A percentile compares a stretch with the other conserved stretches of the same genome.
phyloP scores from a whole-genome alignment of 148 eudicot genomes.

The Gaultheria prostrata region DNA sequence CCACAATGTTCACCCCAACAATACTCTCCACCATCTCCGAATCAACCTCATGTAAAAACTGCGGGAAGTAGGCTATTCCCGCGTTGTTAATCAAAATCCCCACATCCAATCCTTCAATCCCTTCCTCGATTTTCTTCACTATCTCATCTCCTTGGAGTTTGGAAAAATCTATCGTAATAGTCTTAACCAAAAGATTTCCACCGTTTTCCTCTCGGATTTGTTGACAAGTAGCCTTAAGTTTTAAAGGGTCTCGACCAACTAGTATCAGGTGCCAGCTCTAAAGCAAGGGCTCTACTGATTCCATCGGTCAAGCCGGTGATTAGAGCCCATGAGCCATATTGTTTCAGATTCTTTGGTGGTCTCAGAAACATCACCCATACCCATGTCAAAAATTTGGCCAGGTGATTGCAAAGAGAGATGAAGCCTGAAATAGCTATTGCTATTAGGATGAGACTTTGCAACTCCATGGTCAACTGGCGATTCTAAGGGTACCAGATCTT shows the following conservation, averaged over 20 bases:
- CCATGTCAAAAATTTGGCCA: conserved; percentile 27
- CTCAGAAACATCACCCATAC: conserved; percentile 35
- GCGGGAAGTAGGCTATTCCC: conserved; percentile 46
- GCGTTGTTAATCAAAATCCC: conserved; percentile 61
- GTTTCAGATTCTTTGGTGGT: conserved; percentile 36
- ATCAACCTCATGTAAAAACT: conserved; percentile 54
- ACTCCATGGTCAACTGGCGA: neutral
- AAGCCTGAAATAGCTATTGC: conserved; percentile 23
- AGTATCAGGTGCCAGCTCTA: conserved; percentile 45
- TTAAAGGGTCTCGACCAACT: conserved; percentile 38
- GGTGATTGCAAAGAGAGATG: conserved; percentile 14
- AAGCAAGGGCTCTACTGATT: conserved; percentile 42
- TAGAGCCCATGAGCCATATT: conserved; percentile 58
- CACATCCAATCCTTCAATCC: conserved; percentile 42
- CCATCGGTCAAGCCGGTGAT: conserved; percentile 58
- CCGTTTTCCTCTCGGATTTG: conserved; percentile 22
- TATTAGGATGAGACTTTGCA: conserved; percentile 1
- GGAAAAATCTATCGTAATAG: conserved; percentile 48
- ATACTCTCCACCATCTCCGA: conserved; percentile 27
- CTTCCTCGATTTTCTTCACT: conserved; percentile 27
- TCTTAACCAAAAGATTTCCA: conserved; percentile 22
- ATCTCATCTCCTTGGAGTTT: conserved; percentile 38
- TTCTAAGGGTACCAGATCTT: neutral
- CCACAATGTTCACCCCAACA: conserved; percentile 49
- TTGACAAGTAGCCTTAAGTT: conserved; percentile 32